Evolutionary conservation across 176 grass and related monocot species (phyloP), one percentile per base, ranked within the genome.

Genomic region (Calamus simplicifolius): DNA sequence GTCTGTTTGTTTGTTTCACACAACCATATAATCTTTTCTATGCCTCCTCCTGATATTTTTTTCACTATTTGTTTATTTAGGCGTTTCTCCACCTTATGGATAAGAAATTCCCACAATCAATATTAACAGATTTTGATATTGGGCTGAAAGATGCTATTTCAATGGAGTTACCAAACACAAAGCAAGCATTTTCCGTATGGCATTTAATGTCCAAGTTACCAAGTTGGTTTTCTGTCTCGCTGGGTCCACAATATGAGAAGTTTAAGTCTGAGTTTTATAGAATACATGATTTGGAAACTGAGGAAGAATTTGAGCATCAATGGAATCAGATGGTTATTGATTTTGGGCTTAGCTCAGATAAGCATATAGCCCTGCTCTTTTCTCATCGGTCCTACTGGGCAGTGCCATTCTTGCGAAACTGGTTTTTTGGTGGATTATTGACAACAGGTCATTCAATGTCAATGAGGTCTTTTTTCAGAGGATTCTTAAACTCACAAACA

Each of bases 1-100:
- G 21, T 23, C 1, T 23, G 21, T 23, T 23, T 23, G 21, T 43
- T 43, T 43, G 35, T 43, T 43, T 43, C 35, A 2, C 8, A 43
- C 2, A 10, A 43, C 10, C 35, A 7, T 43, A 12, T 43, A 43
- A 43, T 43, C 8, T 43, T 10, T 43, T 43, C 8, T 43, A 12
- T 2, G 12, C 35, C 35, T 43, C 21, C 21, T 5, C 16, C 25
- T 31, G 16, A 57, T 69, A 50, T 6, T 25, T 73, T 16, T 73
- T 48, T 19, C 10, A 10, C 10, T 43, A 2, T 21, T 15, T 29
- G 51, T 30, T 60, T 29, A 62, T 66, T 51, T 25, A 83, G 80
- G 75, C 80, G 29, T 83, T 83, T 69, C 49, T 83, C 38, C 57
- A 58, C 43, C 64, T 83, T 31, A 69, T 82, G 80, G 73, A 78